These are phyloP conservation scores for Cercospora berteroae DNA, from an alignment of 2,329 filamentous ascomycete species.

Conservation along the genomic window DNA sequence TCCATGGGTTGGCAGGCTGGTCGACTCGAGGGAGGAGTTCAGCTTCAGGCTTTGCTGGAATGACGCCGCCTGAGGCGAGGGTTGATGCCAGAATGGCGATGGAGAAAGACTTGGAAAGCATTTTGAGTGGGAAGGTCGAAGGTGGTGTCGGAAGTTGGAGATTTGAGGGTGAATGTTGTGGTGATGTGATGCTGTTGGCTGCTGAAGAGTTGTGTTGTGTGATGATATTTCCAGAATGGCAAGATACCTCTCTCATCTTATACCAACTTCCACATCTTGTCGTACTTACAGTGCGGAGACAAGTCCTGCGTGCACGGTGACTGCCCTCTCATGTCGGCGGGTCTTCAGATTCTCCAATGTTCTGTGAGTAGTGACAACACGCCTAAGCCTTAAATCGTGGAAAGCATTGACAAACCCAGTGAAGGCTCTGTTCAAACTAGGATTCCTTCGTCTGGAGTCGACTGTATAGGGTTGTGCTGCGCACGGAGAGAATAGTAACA, in stretches of 20 bases:
- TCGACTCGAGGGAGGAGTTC: not conserved
- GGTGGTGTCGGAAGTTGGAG: not conserved
- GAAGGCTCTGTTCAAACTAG: not conserved
- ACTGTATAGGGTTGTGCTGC: not conserved
- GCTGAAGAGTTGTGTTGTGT: not conserved
- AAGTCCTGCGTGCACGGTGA: not conserved
- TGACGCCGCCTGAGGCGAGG: not conserved
- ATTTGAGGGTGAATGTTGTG: not conserved
- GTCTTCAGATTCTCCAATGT: not conserved
- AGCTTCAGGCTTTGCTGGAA: not conserved
- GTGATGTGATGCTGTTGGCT: not conserved
- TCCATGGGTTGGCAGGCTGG: not conserved
- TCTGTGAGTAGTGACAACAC: not conserved
- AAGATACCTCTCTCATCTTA: not conserved
- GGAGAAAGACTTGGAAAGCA: not conserved
- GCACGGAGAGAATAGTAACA: not conserved
- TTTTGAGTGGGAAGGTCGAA: not conserved
- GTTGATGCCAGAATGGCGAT: not conserved
- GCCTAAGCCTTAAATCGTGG: not conserved
- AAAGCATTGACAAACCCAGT: not conserved
- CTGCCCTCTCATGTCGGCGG: not conserved
- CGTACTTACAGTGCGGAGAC: not conserved
- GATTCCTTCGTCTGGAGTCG: not conserved
- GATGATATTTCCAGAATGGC: not conserved
- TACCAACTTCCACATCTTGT: not conserved